These are phyloP conservation scores for Pyrenochaeta sp. DNA, from an alignment of 2,329 filamentous ascomycete species.

Conservation along the genomic window DNA sequence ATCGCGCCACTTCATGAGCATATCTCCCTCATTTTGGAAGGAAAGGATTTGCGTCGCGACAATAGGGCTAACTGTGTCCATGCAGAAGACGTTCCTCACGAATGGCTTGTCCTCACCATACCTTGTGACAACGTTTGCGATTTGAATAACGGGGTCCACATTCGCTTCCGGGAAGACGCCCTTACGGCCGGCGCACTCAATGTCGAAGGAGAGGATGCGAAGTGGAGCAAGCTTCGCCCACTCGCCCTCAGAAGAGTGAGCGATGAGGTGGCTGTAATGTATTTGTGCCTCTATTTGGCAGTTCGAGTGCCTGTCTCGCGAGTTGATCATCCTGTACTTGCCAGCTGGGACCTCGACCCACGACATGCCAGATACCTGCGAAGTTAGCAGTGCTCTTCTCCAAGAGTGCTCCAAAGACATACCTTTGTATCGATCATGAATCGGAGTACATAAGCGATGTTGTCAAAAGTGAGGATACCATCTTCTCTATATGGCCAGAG, in stretches of 20 bases:
- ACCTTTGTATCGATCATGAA: slow-evolving; percentile 98
- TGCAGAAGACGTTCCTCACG: slow-evolving; percentile 93
- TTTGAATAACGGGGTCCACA: slow-evolving; percentile 94
- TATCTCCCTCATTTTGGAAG: slow-evolving; percentile 81
- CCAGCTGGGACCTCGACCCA: slow-evolving; percentile 88
- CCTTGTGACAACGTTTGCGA: slow-evolving; percentile 92
- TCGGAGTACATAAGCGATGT: slow-evolving; percentile 89
- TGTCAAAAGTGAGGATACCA: slow-evolving; percentile 91
- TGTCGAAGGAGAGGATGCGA: slow-evolving; percentile 94
- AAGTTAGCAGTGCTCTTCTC: slow-evolving; percentile 7
- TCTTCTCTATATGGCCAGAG: slow-evolving; percentile 74
- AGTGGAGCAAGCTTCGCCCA: slow-evolving; percentile 98
- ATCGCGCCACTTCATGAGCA: slow-evolving; percentile 92
- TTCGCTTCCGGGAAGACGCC: slow-evolving; percentile 95
- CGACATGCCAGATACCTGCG: slow-evolving; percentile 87
- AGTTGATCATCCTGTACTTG: slow-evolving; percentile 75
- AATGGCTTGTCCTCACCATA: slow-evolving; percentile 98
- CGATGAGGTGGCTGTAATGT: slow-evolving; percentile 81
- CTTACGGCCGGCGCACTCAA: slow-evolving; percentile 97
- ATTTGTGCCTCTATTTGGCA: slow-evolving; percentile 95
- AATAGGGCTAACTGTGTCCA: slow-evolving; percentile 91
- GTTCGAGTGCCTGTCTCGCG: slow-evolving; percentile 79
- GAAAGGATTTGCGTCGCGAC: slow-evolving; percentile 93
- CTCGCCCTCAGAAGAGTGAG: slow-evolving; percentile 88
- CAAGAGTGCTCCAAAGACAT: slow-evolving; percentile 29